Base-by-base conservation (phyloP, 495 filamentous ascomycete genomes). In the Penicilliopsis zonata region DNA sequence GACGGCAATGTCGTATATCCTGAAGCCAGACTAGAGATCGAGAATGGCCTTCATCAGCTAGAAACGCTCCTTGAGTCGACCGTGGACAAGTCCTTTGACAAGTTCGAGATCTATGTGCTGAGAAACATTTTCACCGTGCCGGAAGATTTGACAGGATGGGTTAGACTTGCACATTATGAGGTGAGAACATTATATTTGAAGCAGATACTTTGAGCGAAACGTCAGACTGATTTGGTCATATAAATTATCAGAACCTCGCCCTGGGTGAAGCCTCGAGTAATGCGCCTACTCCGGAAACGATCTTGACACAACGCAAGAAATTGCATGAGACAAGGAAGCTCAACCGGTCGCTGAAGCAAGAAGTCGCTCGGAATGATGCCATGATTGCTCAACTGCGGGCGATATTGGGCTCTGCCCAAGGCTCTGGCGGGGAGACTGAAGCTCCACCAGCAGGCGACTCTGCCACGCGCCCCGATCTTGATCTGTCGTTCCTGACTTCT, bases 41-140 rank as follows among this genome's bases (percentile, higher is more conserved):
- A 92, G 47, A 76, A 83, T 49, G 90, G 90, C 15, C 69, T 88
- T 23, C 86, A 95, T 51, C 78, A 93, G 58, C 67, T 98, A 13
- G 92, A 98, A 53, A 95, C 87, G 3, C 66, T 98, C n/a, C 72
- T 96, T n/a, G 78, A 82, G 40, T 55, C 69, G 13, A 81, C 78
- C 23, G 72, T 86, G 9, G 82, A 88, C 38, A 78, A 71, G 51
- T 74, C 78, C 18, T 88, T 86, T 40, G 82, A 88, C 47, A 76
- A 74, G 33, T 72, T 86, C 31, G 82, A 88, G 50, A 71, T 88
- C 18, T 94, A 83, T 53, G 76, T 80, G 16, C 61, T 98, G 59
- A 69, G 90, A 39, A 95, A 94, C 53, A 82, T 94, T 37, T 61
- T 98, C 41, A 78, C 72, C 7, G 74, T 95, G 19, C 74, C 76